Conservation (phyloP, 495 filamentous ascomycete genomes). For the Talaromyces ruber region DNA sequence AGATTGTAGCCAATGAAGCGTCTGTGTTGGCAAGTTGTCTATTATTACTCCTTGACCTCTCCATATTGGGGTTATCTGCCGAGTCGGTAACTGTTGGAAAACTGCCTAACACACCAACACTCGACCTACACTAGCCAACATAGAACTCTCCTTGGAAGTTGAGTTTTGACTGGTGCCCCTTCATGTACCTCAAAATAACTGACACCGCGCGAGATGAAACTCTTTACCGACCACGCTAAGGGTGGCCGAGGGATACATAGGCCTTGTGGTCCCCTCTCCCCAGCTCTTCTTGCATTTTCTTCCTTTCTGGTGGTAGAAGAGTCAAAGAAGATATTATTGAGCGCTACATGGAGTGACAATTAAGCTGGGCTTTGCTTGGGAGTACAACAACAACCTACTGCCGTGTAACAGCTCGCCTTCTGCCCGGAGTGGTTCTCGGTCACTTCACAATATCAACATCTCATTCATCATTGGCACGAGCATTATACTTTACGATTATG, state of each 20-base stretch:
- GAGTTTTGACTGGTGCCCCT: not conserved
- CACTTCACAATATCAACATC: not conserved
- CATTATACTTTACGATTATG: not conserved
- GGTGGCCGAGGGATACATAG: not conserved
- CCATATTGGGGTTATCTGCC: not conserved
- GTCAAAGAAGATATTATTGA: not conserved
- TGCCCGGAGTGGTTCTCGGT: not conserved
- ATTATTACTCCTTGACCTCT: not conserved
- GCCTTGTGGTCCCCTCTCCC: not conserved
- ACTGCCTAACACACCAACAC: not conserved
- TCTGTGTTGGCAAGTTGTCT: not conserved
- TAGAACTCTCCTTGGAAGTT: not conserved
- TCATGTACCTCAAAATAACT: constrained; percentile 5
- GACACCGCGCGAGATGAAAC: constrained; percentile 6
- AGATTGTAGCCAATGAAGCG: not conserved
- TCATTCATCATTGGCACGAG: not conserved
- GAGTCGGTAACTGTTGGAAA: not conserved
- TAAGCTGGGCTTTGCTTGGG: not conserved
- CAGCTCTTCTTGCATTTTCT: not conserved
- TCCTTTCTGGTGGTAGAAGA: not conserved
- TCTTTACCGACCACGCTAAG: not conserved
- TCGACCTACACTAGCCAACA: not conserved
- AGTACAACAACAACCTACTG: not conserved
- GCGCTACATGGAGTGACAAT: not conserved
- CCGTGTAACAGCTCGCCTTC: not conserved